These are phyloP conservation scores for Sarocladium strictum DNA, from an alignment of 2,329 filamentous ascomycete species.

Conservation along the genomic window DNA sequence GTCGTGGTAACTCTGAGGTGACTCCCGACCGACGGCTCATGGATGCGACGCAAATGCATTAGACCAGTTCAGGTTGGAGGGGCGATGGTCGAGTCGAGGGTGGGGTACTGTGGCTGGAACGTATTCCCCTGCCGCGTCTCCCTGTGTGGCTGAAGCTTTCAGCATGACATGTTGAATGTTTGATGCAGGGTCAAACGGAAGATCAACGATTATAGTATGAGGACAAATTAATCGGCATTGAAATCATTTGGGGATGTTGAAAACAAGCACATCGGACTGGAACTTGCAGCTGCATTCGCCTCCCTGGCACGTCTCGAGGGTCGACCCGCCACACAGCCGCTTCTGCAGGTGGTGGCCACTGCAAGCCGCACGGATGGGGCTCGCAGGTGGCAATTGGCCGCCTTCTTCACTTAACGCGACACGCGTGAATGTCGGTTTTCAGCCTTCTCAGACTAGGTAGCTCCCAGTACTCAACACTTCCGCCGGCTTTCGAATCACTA, in stretches of 20 bases:
- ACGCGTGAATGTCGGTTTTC: slow-evolving; percentile 27
- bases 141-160: no score
- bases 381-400: background rate
- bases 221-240: background rate
- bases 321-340: background rate
- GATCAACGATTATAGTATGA: no score
- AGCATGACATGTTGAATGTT: background rate
- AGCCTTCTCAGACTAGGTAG: slow-evolving; percentile 20
- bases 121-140: no score
- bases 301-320: background rate
- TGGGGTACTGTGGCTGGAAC: background rate
- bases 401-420: slow-evolving; percentile 30
- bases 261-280: no score
- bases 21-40: slow-evolving; percentile 1
- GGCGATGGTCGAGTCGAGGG: background rate
- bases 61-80: slow-evolving; percentile 2
- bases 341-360: background rate
- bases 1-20: background rate
- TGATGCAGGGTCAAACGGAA: background rate
- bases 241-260: no score
- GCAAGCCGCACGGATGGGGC: background rate
- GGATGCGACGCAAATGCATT: slow-evolving; percentile 7
- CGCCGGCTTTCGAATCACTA: background rate
- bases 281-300: no score
- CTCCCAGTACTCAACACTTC: background rate